Base-by-base conservation (phyloP, 257 asterid species). In the Euphrasia confusa region DNA sequence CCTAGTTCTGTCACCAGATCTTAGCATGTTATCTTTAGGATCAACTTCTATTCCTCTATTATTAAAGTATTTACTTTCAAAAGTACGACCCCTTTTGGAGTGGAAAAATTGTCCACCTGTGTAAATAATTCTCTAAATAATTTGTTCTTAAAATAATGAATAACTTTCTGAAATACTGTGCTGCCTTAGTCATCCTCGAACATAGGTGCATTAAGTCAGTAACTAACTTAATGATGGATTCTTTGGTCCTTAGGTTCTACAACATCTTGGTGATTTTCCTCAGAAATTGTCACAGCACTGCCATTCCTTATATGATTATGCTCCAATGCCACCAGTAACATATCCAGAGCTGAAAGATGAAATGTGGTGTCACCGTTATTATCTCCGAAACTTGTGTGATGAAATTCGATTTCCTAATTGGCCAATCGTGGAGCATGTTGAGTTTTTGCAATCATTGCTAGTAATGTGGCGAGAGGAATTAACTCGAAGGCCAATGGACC, bases 311-410 rank as follows among this genome's bases (percentile, higher is more conserved):
- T 92, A 92, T 73, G 99, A 92, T 61, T 92, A 89, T 79, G 99
- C 99, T 76, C 99, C 99, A 37, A 92, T 92, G 97, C 99, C 99
- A 40, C 97, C 99, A 33, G 99, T 92, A 66, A 92, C 99, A 0
- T 93, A 93, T 71, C 91, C 96, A 59, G 96, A 93, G 84, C 87
- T 93, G 79, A 93, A 77, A 78, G 96, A 93, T 74, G 99, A 89
- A 82, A 93, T 87, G 99, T 93, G 99, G 96, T 89, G 97, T 78
- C 99, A 93, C 73, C 99, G 97, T 33, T 93, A 89, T 73, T 89
- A 93, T 77, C 94, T 93, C 28, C 78, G 90, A 44, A 93, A 89
- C 78, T 80, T 93, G 67, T 93, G 99, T 72, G 99, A 93, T 71
- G 99, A 93, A 80, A 78, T 93, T 70, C 81, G 97, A 69, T 93